A percentile compares a stretch with the other conserved stretches of the same genome.
Conservation (phyloP, 1,284 basidiomycete species). For the Heterobasidion irregulare region DNA sequence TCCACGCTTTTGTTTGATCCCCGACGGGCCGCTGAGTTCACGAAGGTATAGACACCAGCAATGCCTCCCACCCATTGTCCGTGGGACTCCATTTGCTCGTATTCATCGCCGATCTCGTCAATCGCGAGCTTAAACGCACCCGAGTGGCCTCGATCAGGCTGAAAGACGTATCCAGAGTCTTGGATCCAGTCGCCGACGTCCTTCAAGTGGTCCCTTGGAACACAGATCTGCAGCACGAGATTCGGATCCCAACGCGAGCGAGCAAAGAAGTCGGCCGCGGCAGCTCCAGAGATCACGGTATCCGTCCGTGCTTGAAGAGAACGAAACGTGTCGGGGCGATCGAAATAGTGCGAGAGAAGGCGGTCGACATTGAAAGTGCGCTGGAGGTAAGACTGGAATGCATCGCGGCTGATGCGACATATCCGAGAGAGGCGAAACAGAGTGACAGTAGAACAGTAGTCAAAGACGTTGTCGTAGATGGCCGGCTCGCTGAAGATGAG, state of each 20-base stretch:
- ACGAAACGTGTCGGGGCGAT: conserved; percentile 28
- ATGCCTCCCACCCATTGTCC: conserved; percentile 1
- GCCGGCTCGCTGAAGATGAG: neutral
- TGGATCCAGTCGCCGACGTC: neutral
- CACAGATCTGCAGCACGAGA: conserved; percentile 42
- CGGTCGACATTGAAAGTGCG: conserved; percentile 18
- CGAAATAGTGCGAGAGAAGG: conserved; percentile 17
- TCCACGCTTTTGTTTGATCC: conserved; percentile 9
- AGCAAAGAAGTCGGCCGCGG: conserved; percentile 40
- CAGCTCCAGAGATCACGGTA: conserved; percentile 39
- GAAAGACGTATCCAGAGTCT: neutral
- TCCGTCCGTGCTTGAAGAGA: conserved; percentile 32
- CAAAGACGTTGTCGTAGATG: neutral
- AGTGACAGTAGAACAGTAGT: neutral
- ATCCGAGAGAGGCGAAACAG: neutral
- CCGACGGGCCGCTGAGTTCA: conserved; percentile 2
- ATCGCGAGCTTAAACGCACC: neutral
- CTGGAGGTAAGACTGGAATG: conserved; percentile 1
- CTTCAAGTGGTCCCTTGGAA: conserved; percentile 13
- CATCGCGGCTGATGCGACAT: neutral
- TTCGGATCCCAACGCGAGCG: conserved; percentile 28
- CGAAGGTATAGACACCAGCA: neutral
- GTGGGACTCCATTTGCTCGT: neutral
- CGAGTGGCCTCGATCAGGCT: neutral
- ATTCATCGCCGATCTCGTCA: neutral